Evolutionary conservation across 2,329 filamentous ascomycete species (phyloP).

Genomic region (Hypoxylon sp.): DNA sequence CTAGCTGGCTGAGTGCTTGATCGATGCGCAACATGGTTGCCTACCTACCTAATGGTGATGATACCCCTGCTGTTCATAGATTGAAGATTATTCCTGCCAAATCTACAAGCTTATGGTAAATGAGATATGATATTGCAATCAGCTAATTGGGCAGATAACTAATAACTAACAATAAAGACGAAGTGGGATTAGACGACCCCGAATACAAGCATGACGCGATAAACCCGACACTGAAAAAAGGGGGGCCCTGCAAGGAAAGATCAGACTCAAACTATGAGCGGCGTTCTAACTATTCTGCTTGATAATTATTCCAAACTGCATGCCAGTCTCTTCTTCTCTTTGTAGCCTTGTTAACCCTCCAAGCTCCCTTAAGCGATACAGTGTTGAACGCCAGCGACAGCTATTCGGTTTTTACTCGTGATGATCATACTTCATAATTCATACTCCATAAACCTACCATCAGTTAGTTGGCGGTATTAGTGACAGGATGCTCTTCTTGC

Average conservation of each 20-base stretch:
- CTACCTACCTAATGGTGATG: constrained; percentile 12
- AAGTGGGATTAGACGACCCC: neutral
- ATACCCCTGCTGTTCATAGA: constrained; percentile 30
- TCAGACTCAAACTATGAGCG: constrained; percentile 8
- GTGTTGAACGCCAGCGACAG: neutral
- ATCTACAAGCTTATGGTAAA: neutral
- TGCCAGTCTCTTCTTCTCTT: neutral
- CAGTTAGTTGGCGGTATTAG: constrained; percentile 29
- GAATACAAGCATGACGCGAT: neutral
- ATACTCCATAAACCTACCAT: constrained; percentile 15
- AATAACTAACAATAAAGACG: neutral
- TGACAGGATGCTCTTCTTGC: constrained; percentile 53
- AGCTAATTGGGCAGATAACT: neutral
- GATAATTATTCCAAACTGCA: neutral
- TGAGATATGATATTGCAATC: neutral
- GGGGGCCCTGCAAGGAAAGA: neutral
- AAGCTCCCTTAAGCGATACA: neutral
- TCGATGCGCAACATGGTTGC: constrained; percentile 8
- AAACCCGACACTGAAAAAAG: neutral
- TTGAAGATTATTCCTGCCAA: neutral
- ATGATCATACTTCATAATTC: constrained; percentile 1
- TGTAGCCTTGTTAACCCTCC: neutral
- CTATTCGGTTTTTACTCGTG: neutral
- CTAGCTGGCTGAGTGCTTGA: neutral
- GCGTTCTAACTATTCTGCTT: neutral